Percentiles rank a stretch among this genome's conserved stretches.
phyloP scores from a whole-genome alignment of 2,329 filamentous ascomycete species.

The Apiospora aurea region DNA sequence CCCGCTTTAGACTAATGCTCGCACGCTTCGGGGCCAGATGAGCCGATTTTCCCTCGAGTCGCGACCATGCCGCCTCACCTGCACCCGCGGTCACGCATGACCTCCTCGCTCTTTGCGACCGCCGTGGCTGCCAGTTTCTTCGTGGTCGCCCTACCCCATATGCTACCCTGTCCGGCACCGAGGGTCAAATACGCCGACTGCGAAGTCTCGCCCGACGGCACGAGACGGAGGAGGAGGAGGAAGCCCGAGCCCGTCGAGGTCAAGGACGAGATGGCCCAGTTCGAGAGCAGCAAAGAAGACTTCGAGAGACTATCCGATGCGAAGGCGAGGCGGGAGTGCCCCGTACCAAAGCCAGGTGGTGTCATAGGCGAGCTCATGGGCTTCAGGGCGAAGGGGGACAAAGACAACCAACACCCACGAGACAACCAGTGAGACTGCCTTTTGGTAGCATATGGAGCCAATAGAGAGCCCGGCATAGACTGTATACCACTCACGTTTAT shows the following conservation, averaged over 20 bases:
- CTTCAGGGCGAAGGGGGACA: constrained; percentile 56
- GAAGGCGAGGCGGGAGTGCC: constrained; percentile 75
- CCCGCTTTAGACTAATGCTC: constrained; percentile 5
- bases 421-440: constrained; percentile 24
- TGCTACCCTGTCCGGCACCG: constrained; percentile 89
- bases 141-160: constrained; percentile 88
- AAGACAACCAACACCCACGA: constrained; percentile 23
- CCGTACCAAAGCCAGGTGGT: constrained; percentile 88
- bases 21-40: background rate
- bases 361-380: constrained; percentile 78
- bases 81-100: constrained; percentile 92
- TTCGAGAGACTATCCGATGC: constrained; percentile 37
- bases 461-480: constrained; percentile 22
- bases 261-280: constrained; percentile 57
- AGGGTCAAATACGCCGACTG: constrained; percentile 78
- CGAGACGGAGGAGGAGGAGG: constrained; percentile 52
- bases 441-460: background rate
- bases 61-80: constrained; percentile 80
- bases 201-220: constrained; percentile 42
- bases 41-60: constrained; percentile 17
- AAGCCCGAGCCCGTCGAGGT: constrained; percentile 48
- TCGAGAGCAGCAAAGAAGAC: constrained; percentile 50
- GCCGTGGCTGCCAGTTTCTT: constrained; percentile 90
- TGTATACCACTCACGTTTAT: constrained; percentile 26
- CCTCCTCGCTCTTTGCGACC: constrained; percentile 92